These are phyloP conservation scores for Ganoderma resinaceum DNA, from an alignment of 1,284 basidiomycete species.

Conservation along the genomic window DNA sequence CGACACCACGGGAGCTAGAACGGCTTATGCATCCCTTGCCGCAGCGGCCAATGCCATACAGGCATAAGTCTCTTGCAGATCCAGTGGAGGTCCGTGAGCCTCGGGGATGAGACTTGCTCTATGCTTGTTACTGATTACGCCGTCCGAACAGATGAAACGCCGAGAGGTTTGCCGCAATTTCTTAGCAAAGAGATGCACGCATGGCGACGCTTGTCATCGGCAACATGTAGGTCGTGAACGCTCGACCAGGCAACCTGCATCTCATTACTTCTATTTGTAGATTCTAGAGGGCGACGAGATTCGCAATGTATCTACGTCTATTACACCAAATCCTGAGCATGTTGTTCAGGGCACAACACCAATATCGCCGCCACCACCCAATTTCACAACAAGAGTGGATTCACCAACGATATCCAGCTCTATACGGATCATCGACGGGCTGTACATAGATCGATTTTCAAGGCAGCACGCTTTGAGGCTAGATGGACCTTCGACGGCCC, in stretches of 20 bases:
- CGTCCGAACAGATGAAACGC: constrained; percentile 11
- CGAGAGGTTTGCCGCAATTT: constrained; percentile 27
- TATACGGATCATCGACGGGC: constrained; percentile 8
- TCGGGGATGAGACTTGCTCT: background rate
- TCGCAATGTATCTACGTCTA: background rate
- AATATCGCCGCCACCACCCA: background rate
- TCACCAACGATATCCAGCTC: background rate
- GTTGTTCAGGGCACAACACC: background rate
- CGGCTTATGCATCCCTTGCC: constrained; percentile 5
- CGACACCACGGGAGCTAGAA: background rate
- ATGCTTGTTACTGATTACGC: background rate
- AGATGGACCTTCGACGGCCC: background rate
- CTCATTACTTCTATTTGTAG: background rate
- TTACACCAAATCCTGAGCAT: background rate
- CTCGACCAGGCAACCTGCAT: no score
- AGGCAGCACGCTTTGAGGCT: background rate
- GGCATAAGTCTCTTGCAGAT: constrained; percentile 7
- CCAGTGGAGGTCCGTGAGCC: constrained; percentile 7
- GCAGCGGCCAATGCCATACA: constrained; percentile 17
- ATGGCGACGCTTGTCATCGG: constrained; percentile 22
- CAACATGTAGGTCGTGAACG: constrained; percentile 9
- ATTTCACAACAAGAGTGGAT: no score
- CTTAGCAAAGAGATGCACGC: constrained; percentile 17
- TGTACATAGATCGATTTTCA: constrained; percentile 8
- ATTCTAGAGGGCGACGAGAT: background rate